Base-by-base conservation (phyloP, 257 asterid genomes). In the Solanum arcanum region DNA sequence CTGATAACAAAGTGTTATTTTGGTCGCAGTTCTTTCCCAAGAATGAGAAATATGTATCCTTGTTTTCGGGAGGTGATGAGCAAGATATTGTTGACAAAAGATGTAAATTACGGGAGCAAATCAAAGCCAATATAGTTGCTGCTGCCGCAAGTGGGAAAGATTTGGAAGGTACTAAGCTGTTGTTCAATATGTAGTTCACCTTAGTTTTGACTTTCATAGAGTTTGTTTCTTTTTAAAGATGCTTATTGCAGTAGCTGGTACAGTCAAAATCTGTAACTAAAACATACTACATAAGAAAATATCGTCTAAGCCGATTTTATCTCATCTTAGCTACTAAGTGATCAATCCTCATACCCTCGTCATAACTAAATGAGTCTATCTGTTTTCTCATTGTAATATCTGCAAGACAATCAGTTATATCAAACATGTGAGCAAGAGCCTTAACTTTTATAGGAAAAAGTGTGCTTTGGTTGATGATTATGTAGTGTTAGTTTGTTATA, bases 91-190 rank as follows among this genome's bases (percentile, higher is more conserved):
- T 91, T 73, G 98, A 94, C 81, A 97, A 94, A 87, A 92, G 99
- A 92, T 91, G 89, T 86, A 89, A 83, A 83, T 87, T 95, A 84
- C 97, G 99, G 8, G 89, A 92, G 88, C 91, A 91, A 91, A 95
- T 97, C 86, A 95, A 96, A 92, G 98, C 93, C 77, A 97, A 94
- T 76, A 88, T 94, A 88, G 84, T 94, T 89, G 94, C 95, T 82
- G 99, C 99, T 84, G 99, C 98, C 25, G 97, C 99, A 81, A 96
- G 94, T 92, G 99, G 99, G 87, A 97, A 96, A 94, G 99, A 97
- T 84, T 87, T 97, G 94, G 99, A 97, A 95, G 99, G 99, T 96
- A 91, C 56, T 81, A 15, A 68, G 18, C 77, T 86, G 8, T 37
- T 42, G 73, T 86, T 16, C 27, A 23, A 11, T 88, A 37, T 46